Percentiles rank a stretch among this genome's conserved stretches.
Conservation (phyloP, 352 stramenopile genomes). For the Peronospora farinosa region DNA sequence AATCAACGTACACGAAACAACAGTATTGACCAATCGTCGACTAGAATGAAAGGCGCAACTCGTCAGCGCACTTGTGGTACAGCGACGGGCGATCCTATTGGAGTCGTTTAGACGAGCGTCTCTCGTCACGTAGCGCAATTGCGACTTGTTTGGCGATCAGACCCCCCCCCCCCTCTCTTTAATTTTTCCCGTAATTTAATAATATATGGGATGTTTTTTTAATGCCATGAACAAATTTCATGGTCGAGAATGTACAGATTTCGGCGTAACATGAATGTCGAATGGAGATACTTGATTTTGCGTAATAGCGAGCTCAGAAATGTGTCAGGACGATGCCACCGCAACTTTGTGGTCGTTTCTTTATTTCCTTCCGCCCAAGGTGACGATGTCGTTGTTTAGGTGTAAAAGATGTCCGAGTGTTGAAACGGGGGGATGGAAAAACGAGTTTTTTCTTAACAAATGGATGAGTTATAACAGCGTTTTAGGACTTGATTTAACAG, state of each 20-base stretch:
- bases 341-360: constrained; percentile 4
- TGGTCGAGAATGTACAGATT: too few species aligned
- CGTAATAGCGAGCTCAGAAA: too few species aligned
- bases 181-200: too few species aligned
- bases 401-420: not conserved
- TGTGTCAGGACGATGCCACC: not conserved
- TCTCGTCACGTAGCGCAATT: constrained; percentile 8
- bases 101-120: constrained; percentile 9
- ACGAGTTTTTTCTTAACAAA: too few species aligned
- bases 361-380: constrained; percentile 6
- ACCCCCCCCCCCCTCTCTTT: too few species aligned
- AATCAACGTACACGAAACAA: constrained; percentile 2
- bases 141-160: not conserved
- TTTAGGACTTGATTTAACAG: constrained; percentile 9
- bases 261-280: too few species aligned
- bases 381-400: too few species aligned
- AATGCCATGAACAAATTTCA: too few species aligned
- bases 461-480: too few species aligned
- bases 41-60: constrained; percentile 12
- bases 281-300: too few species aligned
- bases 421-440: not conserved
- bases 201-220: too few species aligned
- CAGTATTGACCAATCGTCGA: constrained; percentile 6
- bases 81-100: constrained; percentile 6
- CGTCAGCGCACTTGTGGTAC: constrained; percentile 8